Conservation (phyloP, 202 grass and related monocot genomes). For the Miscanthus sacchariflorus region DNA sequence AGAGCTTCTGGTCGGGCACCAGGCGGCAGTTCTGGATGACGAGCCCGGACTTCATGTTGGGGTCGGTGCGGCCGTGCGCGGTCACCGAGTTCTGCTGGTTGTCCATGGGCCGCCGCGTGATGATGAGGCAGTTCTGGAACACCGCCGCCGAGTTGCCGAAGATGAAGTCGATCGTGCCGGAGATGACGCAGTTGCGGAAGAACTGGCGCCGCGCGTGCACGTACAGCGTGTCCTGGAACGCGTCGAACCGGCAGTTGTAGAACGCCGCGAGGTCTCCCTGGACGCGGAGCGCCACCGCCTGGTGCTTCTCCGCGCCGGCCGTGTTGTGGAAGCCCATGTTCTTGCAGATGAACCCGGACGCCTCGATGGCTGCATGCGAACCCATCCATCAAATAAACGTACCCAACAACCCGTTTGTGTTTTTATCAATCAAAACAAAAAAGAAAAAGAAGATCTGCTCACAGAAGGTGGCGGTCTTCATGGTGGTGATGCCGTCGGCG, state of each 20-base stretch:
- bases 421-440: too few relatives aligned
- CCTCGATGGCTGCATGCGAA: slow-evolving; percentile 56
- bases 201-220: slow-evolving; percentile 70
- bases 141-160: slow-evolving; percentile 80
- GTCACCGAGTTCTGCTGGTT: slow-evolving; percentile 92
- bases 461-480: slow-evolving; percentile 87
- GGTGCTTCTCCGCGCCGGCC: slow-evolving; percentile 68
- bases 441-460: background rate
- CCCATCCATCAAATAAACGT: too few relatives aligned
- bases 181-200: slow-evolving; percentile 96
- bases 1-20: slow-evolving; percentile 70
- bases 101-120: slow-evolving; percentile 84
- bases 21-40: slow-evolving; percentile 94
- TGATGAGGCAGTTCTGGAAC: slow-evolving; percentile 87
- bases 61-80: slow-evolving; percentile 78
- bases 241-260: slow-evolving; percentile 58
- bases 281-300: slow-evolving; percentile 63
- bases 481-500: slow-evolving; percentile 65
- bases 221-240: slow-evolving; percentile 80
- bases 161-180: slow-evolving; percentile 87
- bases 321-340: slow-evolving; percentile 90
- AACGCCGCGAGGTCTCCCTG: too few relatives aligned
- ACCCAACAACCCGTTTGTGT: too few relatives aligned
- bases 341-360: slow-evolving; percentile 87
- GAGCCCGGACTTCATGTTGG: slow-evolving; percentile 77